A percentile compares a stretch with the other conserved stretches of the same genome.
Conservation (phyloP, 805 yeast species). For the Vanderwaltozyma verrucispora region DNA sequence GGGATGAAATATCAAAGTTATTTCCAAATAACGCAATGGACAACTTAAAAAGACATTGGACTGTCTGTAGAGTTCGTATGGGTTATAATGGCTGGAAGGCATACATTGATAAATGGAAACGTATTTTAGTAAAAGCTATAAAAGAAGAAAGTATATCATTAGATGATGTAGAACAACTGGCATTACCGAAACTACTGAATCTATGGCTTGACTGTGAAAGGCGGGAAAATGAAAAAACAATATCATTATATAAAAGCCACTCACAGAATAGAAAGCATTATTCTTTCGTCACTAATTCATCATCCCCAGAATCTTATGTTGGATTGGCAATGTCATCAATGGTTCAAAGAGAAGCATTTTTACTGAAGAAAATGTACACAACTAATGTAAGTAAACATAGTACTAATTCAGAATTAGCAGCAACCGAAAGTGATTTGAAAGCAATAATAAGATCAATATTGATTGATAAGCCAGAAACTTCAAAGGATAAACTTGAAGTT, state of each 20-base stretch:
- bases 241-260: constrained; percentile 25
- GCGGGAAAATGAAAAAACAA: constrained; percentile 8
- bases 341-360: constrained; percentile 55
- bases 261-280: constrained; percentile 41
- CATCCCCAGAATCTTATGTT: constrained; percentile 19
- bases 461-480: constrained; percentile 20
- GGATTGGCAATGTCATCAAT: constrained; percentile 52
- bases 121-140: constrained; percentile 47
- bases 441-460: constrained; percentile 29
- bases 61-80: constrained; percentile 41
- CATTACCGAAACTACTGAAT: constrained; percentile 42
- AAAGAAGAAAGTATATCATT: constrained; percentile 41
- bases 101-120: constrained; percentile 53
- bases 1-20: constrained; percentile 46
- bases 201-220: constrained; percentile 55
- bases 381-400: constrained; percentile 8
- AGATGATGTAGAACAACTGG: constrained; percentile 40
- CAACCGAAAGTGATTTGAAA: constrained; percentile 21
- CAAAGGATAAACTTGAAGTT: constrained; percentile 22
- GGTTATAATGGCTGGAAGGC: constrained; percentile 50
- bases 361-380: constrained; percentile 36
- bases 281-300: constrained; percentile 30
- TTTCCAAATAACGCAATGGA: constrained; percentile 35
- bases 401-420: constrained; percentile 4
- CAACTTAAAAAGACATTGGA: constrained; percentile 55